Percentiles rank a stretch among this genome's conserved stretches.
Conservation (phyloP, 345 rosid genomes). For the Boechera divaricarpa region DNA sequence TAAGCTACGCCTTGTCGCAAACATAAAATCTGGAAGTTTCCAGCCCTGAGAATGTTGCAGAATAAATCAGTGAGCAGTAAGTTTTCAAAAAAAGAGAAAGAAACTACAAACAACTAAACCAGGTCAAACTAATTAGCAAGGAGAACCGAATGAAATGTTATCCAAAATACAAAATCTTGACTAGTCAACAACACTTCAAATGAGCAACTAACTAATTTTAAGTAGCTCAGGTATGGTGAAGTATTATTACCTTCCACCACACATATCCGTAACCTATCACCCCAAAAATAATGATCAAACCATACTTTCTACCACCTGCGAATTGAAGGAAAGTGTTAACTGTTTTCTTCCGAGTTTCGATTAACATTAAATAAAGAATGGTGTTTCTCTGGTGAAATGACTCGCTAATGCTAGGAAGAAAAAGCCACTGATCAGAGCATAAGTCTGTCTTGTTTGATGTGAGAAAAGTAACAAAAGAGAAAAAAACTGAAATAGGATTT, state of each 20-base stretch:
- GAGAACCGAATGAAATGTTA: slow-evolving; percentile 6
- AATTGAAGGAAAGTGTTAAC: slow-evolving; percentile 3
- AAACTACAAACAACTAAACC: slow-evolving; percentile 1
- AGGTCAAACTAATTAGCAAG: slow-evolving; percentile 7
- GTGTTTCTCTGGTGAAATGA: slow-evolving; percentile 7
- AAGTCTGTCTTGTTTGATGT: neutral
- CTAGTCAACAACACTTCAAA: slow-evolving; percentile 19
- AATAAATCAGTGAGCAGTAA: neutral
- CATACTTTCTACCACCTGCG: slow-evolving; percentile 43
- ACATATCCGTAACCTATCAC: slow-evolving; percentile 44
- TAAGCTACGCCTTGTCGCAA: slow-evolving; percentile 87
- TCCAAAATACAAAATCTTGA: slow-evolving; percentile 5
- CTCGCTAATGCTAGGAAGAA: slow-evolving; percentile 1
- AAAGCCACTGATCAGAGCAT: neutral
- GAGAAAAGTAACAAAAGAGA: slow-evolving; percentile 5
- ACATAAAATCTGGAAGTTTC: slow-evolving; percentile 95
- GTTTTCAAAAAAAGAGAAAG: neutral
- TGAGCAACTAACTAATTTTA: slow-evolving; percentile 2
- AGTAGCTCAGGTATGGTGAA: slow-evolving; percentile 12
- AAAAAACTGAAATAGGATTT: neutral
- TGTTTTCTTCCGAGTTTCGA: neutral
- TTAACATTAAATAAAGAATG: slow-evolving; percentile 6
- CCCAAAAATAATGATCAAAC: slow-evolving; percentile 35
- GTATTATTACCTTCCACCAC: slow-evolving; percentile 45
- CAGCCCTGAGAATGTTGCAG: slow-evolving; percentile 67